Conservation (phyloP, 345 rosid genomes). For the Geranium rotundifolium region DNA sequence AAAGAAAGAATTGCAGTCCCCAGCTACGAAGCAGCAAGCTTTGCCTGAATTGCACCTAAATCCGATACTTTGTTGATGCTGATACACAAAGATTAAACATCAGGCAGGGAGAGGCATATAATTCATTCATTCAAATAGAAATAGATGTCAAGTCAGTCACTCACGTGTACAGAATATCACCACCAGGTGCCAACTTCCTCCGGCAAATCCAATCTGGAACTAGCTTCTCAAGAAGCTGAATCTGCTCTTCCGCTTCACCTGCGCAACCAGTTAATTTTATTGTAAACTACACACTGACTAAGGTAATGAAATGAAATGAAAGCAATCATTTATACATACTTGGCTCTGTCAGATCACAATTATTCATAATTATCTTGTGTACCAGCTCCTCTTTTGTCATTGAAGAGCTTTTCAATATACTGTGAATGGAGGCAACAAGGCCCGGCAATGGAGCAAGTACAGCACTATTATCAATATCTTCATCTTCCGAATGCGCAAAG, state of each 20-base stretch:
- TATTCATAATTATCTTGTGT: conserved; percentile 34
- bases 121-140: background rate
- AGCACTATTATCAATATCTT: background rate
- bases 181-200: conserved; percentile 23
- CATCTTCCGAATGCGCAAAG: conserved; percentile 23
- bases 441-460: conserved; percentile 15
- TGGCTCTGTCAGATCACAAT: conserved; percentile 25
- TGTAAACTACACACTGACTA: conserved; percentile 1
- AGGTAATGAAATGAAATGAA: background rate
- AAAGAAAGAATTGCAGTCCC: no score
- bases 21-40: conserved; percentile 1
- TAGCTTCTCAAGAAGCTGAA: conserved; percentile 34
- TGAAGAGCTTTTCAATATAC: conserved; percentile 25
- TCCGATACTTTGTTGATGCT: conserved; percentile 23
- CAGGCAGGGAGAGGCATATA: background rate
- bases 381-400: conserved; percentile 49
- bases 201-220: conserved; percentile 42
- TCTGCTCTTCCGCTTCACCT: conserved; percentile 45
- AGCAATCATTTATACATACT: conserved; percentile 16
- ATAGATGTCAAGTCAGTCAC: background rate
- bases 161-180: conserved; percentile 33
- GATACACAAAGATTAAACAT: conserved; percentile 6
- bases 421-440: conserved; percentile 27
- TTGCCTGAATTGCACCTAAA: conserved; percentile 17
- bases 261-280: conserved; percentile 1